A percentile compares a stretch with the other conserved stretches of the same genome.
These are phyloP conservation scores for Auriscalpium microsporum DNA, from an alignment of 768 basidiomycete species.

Conservation along the genomic window DNA sequence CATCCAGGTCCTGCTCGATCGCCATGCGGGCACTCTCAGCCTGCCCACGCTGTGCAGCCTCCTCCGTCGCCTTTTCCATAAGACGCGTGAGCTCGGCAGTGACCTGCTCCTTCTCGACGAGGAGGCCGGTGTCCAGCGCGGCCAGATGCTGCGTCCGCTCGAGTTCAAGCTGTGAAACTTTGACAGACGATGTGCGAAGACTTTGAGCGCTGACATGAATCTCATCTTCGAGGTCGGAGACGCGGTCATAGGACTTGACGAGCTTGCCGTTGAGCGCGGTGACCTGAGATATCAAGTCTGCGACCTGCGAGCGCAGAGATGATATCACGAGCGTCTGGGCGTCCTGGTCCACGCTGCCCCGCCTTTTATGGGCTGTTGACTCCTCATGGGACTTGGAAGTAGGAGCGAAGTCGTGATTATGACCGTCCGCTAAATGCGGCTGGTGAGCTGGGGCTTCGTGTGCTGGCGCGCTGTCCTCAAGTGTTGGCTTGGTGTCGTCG, in stretches of 20 bases:
- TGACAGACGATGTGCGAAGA: conserved; percentile 50
- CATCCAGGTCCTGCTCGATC: conserved; percentile 93
- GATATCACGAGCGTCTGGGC: conserved; percentile 80
- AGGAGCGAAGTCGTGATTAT: background rate
- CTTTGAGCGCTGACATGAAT: conserved; percentile 59
- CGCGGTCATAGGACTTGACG: conserved; percentile 83
- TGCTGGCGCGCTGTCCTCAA: background rate
- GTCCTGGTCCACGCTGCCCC: conserved; percentile 31
- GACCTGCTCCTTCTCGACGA: conserved; percentile 89
- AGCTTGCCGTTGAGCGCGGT: conserved; percentile 88
- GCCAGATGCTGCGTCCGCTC: conserved; percentile 84
- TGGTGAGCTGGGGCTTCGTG: background rate
- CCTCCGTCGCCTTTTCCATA: conserved; percentile 93
- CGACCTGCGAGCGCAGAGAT: conserved; percentile 72
- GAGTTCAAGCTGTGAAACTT: conserved; percentile 71
- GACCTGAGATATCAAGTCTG: conserved; percentile 85
- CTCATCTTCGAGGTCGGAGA: conserved; percentile 89
- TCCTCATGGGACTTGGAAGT: background rate
- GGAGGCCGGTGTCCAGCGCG: conserved; percentile 80
- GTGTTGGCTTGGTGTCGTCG: background rate
- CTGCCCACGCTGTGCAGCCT: conserved; percentile 83
- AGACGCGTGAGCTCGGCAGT: conserved; percentile 85
- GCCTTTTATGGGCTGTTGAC: conserved; percentile 3
- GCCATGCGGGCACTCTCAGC: conserved; percentile 74
- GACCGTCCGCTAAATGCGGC: background rate